A percentile compares a stretch with the other conserved stretches of the same genome.
Conservation (phyloP, 192 early-diverging fungal species). For the Chytriomyces sp. region DNA sequence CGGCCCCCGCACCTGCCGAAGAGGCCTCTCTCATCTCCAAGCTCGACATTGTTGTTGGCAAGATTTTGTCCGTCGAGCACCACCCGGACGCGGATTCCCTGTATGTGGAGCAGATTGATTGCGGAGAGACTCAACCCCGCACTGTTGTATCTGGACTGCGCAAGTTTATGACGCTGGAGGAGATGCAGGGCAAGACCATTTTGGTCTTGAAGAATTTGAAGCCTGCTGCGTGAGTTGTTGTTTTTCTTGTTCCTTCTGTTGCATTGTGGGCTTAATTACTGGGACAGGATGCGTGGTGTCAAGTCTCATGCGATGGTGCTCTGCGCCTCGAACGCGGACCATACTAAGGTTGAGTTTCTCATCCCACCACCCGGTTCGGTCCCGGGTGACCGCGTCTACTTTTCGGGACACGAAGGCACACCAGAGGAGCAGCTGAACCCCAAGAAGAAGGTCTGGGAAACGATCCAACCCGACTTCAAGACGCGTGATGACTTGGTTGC, state of each 20-base stretch:
- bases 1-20: constrained; percentile 23
- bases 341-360: constrained; percentile 88
- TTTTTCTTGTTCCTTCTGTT: not conserved
- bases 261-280: not conserved
- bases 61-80: constrained; percentile 76
- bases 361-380: constrained; percentile 80
- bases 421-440: constrained; percentile 93
- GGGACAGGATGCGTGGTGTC: constrained; percentile 79
- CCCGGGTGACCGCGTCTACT: constrained; percentile 90
- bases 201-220: constrained; percentile 90
- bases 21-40: constrained; percentile 64
- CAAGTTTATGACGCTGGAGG: constrained; percentile 85
- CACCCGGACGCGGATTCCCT: constrained; percentile 96
- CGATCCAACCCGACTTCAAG: constrained; percentile 83
- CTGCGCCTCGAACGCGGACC: constrained; percentile 81
- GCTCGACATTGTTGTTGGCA: constrained; percentile 92
- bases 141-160: constrained; percentile 93
- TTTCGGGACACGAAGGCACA: constrained; percentile 83
- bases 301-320: constrained; percentile 97
- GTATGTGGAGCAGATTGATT: constrained; percentile 94
- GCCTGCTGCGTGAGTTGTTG: constrained; percentile 65
- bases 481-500: constrained; percentile 56
- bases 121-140: constrained; percentile 81
- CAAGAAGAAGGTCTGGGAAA: constrained; percentile 98
- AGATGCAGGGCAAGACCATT: constrained; percentile 66